Percentiles rank a stretch among this genome's conserved stretches.
phyloP scores from a whole-genome alignment of 805 yeast species.

The Candida succiphila region DNA sequence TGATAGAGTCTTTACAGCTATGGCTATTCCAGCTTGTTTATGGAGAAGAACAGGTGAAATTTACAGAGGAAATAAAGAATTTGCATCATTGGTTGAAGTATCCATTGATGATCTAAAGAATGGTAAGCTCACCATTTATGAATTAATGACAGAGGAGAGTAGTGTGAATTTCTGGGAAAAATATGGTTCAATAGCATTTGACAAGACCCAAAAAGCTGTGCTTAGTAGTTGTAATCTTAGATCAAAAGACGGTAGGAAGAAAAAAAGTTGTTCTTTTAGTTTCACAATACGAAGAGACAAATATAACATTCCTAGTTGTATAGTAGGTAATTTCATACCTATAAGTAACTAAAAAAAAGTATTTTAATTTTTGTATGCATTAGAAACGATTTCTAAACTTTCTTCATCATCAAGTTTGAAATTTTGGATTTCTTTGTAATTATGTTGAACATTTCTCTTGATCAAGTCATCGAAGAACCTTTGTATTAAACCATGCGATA shows the following conservation, averaged over 20 bases:
- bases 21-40: constrained; percentile 96
- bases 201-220: constrained; percentile 91
- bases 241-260: constrained; percentile 69
- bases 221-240: constrained; percentile 83
- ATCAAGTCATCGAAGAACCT: constrained; percentile 13
- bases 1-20: constrained; percentile 89
- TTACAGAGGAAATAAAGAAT: constrained; percentile 89
- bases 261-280: constrained; percentile 85
- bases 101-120: constrained; percentile 84
- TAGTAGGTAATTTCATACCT: constrained; percentile 92
- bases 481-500: constrained; percentile 17
- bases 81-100: constrained; percentile 87
- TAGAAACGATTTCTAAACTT: not conserved
- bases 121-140: constrained; percentile 87
- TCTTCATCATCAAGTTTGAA: not conserved
- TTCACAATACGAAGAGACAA: constrained; percentile 89
- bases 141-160: constrained; percentile 89
- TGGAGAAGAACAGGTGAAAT: constrained; percentile 98
- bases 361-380: not conserved
- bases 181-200: constrained; percentile 93
- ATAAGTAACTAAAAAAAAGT: constrained; percentile 21
- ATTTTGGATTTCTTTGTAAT: constrained; percentile 2
- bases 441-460: not conserved
- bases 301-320: constrained; percentile 92
- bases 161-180: constrained; percentile 98